A percentile compares a stretch with the other conserved stretches of the same genome.
These are phyloP conservation scores for Trametes maxima DNA, from an alignment of 768 basidiomycete genomes.

Conservation along the genomic window DNA sequence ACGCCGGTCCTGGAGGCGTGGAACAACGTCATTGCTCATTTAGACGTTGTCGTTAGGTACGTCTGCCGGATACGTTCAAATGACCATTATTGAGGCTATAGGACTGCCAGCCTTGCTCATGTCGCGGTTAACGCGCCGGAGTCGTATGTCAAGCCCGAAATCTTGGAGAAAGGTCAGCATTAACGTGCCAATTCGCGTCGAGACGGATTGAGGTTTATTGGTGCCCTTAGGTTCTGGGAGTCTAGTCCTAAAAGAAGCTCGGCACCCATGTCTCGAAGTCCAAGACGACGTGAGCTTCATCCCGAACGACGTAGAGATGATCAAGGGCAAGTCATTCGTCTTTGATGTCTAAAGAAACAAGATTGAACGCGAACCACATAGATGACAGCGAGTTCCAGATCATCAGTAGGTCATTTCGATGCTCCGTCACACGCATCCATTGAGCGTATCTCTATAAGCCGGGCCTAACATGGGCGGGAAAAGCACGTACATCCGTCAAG, in stretches of 20 bases:
- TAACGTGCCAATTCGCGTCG: not conserved
- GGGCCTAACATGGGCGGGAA: constrained; percentile 99
- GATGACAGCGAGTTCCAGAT: constrained; percentile 92
- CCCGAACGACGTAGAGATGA: constrained; percentile 93
- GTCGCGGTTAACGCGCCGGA: constrained; percentile 87
- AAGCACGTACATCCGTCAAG: constrained; percentile 94
- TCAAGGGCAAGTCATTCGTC: constrained; percentile 58
- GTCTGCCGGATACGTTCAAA: not conserved
- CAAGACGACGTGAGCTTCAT: constrained; percentile 97
- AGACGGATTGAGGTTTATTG: not conserved
- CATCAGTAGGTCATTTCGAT: constrained; percentile 60
- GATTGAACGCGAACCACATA: constrained; percentile 31
- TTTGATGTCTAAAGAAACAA: not conserved
- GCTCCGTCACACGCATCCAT: not conserved
- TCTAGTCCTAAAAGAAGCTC: constrained; percentile 78
- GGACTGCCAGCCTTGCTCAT: constrained; percentile 74
- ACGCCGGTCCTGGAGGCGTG: constrained; percentile 83
- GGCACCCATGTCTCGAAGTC: constrained; percentile 96
- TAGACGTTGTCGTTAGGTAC: constrained; percentile 93
- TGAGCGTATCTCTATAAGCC: constrained; percentile 44
- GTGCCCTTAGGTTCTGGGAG: constrained; percentile 67
- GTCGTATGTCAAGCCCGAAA: constrained; percentile 83
- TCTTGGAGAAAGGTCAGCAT: constrained; percentile 70
- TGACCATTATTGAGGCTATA: not conserved
- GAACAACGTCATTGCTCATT: constrained; percentile 81